Evolutionary conservation across 1,139 yeast genomes (phyloP), one percentile per base, ranked within the genome.

Genomic region (Wickerhamomyces sp.): DNA sequence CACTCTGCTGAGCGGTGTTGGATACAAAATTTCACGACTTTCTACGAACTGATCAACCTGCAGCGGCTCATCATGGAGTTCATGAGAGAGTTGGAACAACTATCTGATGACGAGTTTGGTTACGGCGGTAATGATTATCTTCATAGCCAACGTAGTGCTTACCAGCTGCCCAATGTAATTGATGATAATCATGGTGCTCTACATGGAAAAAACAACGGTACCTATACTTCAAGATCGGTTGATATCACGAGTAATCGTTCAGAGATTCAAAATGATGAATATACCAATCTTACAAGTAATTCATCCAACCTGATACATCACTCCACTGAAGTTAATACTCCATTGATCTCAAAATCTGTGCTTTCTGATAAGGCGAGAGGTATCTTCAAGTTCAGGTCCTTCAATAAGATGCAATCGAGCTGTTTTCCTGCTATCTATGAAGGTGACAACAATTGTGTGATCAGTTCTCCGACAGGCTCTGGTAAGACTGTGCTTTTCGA

Each of bases 401-500:
- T 78, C 54, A 78, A 78, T 50, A 61, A 55, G 45, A 75, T 78
- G 79, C 83, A 78, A 57, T 66, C 78, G 0, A 64, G 61, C 40
- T 68, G 76, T 2, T 76, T 73, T 49, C 46, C 61, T 1, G 33
- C 47, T 0, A 50, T 76, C 4, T 77, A 67, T 52, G 53, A 64
- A 4, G 43, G 58, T 2, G 55, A 61, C n/a, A 51, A 61, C 18
- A 78, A 75, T 49, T 70, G 75, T 49, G 74, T 78, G 1, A 62
- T 78, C 13, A 69, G 78, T 36, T 66, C 81, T 3, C 83, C 83
- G 0, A 75, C 82, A 0, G 82, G 83, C 0, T 75, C 81, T 1
- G 82, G 83, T 0, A 78, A 78, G 53, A 77, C 82, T 0, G 81
- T 71, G 0, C 54, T 78, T 5, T 76, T 76, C 53, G 82, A 78